Evolutionary conservation across 805 yeast genomes (phyloP).

Genomic region (Candida sphagnicola): DNA sequence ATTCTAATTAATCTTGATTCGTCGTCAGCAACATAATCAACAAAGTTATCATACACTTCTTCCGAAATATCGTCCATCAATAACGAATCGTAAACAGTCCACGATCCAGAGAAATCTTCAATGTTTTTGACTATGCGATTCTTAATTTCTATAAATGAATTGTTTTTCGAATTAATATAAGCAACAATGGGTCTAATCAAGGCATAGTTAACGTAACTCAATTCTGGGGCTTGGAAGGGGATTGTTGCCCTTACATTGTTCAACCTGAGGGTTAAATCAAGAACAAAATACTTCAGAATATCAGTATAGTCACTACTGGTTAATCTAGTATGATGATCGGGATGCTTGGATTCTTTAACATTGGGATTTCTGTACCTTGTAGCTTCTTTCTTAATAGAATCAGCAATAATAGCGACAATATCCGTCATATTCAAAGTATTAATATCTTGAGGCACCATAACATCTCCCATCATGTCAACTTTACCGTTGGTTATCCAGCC

Average conservation of each 20-base stretch:
- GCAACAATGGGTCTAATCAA: conserved; percentile 92
- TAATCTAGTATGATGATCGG: conserved; percentile 26
- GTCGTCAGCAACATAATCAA: conserved; percentile 83
- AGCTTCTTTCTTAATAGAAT: conserved; percentile 47
- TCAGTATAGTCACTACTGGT: conserved; percentile 26
- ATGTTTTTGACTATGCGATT: conserved; percentile 78
- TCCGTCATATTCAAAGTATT: conserved; percentile 48
- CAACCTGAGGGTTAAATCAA: conserved; percentile 75
- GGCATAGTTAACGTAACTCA: conserved; percentile 90
- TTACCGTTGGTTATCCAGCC: conserved; percentile 95
- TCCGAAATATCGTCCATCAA: conserved; percentile 88
- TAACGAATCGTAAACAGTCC: conserved; percentile 91
- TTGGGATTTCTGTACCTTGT: conserved; percentile 37
- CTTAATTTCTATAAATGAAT: conserved; percentile 83
- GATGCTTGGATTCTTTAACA: conserved; percentile 13
- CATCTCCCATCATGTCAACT: conserved; percentile 91
- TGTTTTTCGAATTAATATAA: conserved; percentile 76
- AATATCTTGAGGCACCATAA: conserved; percentile 69
- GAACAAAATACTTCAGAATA: conserved; percentile 56
- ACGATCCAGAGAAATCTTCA: conserved; percentile 87
- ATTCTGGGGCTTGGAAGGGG: conserved; percentile 81
- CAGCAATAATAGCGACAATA: conserved; percentile 45
- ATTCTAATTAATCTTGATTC: conserved; percentile 67
- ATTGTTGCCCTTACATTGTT: conserved; percentile 86
- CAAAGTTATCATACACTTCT: conserved; percentile 89